phyloP scores from a whole-genome alignment of 306 rosid species.

The Medicago truncatula region DNA sequence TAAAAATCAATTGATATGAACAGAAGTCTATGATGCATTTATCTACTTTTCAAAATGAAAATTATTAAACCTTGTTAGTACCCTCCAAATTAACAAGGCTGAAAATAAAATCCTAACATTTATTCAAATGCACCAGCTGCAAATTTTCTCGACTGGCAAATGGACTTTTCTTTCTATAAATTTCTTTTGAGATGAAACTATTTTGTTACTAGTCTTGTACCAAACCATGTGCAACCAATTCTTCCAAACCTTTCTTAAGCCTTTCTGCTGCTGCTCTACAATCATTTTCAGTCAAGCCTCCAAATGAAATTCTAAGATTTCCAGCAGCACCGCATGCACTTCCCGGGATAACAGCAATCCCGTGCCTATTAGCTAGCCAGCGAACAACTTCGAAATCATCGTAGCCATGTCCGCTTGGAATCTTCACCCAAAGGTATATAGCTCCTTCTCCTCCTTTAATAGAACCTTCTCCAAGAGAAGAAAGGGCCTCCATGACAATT shows the following conservation, averaged over 20 bases:
- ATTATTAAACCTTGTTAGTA: slow-evolving; percentile 25
- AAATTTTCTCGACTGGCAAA: slow-evolving; percentile 41
- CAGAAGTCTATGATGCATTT: slow-evolving; percentile 35
- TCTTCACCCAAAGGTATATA: slow-evolving; percentile 95
- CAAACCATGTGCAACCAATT: slow-evolving; percentile 70
- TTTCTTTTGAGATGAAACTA: slow-evolving; percentile 15
- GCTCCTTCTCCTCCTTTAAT: slow-evolving; percentile 98
- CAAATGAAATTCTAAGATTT: slow-evolving; percentile 82
- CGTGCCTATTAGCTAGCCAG: slow-evolving; percentile 85
- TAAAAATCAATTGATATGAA: slow-evolving; percentile 1
- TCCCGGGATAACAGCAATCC: slow-evolving; percentile 89
- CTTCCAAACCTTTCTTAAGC: slow-evolving; percentile 81
- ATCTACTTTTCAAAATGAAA: slow-evolving; percentile 37
- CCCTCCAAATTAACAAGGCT: slow-evolving; percentile 22
- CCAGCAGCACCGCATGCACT: slow-evolving; percentile 80
- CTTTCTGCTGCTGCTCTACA: slow-evolving; percentile 82
- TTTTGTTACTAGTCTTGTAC: slow-evolving; percentile 44
- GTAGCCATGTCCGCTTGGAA: slow-evolving; percentile 54
- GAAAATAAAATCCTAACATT: slow-evolving; percentile 33
- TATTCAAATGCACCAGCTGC: slow-evolving; percentile 57
- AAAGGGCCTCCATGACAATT: slow-evolving; percentile 67
- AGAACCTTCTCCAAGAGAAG: slow-evolving; percentile 77
- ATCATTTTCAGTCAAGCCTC: slow-evolving; percentile 77
- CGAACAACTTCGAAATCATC: slow-evolving; percentile 73
- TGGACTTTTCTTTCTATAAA: slow-evolving; percentile 33